Percentiles rank a stretch among this genome's conserved stretches.
These are phyloP conservation scores for Paracoccidioides brasiliensis DNA, from an alignment of 2,329 filamentous ascomycete species.

Conservation along the genomic window DNA sequence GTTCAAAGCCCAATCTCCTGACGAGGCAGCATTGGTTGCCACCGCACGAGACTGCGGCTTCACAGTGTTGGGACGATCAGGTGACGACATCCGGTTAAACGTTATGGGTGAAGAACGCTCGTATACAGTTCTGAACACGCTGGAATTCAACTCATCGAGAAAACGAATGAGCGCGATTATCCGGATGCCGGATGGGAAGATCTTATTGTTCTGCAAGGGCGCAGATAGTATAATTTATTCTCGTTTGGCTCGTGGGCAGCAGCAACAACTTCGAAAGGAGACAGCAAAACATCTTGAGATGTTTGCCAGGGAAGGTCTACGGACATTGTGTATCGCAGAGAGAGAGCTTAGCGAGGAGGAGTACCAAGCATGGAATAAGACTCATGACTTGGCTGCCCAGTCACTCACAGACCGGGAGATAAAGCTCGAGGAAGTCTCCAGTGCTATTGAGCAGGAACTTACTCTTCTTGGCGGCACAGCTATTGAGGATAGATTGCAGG, in stretches of 20 bases:
- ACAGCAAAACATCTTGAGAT: slow-evolving; percentile 94
- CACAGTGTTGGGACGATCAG: slow-evolving; percentile 68
- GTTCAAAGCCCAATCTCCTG: slow-evolving; percentile 94
- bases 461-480: slow-evolving; percentile 84
- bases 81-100: slow-evolving; percentile 73
- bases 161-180: slow-evolving; percentile 98
- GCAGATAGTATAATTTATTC: slow-evolving; percentile 97
- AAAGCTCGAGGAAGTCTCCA: slow-evolving; percentile 79
- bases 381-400: slow-evolving; percentile 76
- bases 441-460: slow-evolving; percentile 81
- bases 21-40: slow-evolving; percentile 86
- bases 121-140: slow-evolving; percentile 81
- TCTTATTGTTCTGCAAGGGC: slow-evolving; percentile 91
- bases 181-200: slow-evolving; percentile 79
- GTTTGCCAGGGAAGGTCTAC: slow-evolving; percentile 88
- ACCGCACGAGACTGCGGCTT: slow-evolving; percentile 94
- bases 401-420: slow-evolving; percentile 79
- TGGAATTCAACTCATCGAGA: slow-evolving; percentile 93
- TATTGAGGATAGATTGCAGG: slow-evolving; percentile 92
- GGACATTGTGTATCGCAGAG: slow-evolving; percentile 87
- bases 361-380: slow-evolving; percentile 70
- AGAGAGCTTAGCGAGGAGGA: slow-evolving; percentile 67
- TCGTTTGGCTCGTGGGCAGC: slow-evolving; percentile 70
- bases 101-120: slow-evolving; percentile 72
- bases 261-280: slow-evolving; percentile 64